phyloP scores from a whole-genome alignment of 371 early-diverging fungal species.

The Mortierella sp. region DNA sequence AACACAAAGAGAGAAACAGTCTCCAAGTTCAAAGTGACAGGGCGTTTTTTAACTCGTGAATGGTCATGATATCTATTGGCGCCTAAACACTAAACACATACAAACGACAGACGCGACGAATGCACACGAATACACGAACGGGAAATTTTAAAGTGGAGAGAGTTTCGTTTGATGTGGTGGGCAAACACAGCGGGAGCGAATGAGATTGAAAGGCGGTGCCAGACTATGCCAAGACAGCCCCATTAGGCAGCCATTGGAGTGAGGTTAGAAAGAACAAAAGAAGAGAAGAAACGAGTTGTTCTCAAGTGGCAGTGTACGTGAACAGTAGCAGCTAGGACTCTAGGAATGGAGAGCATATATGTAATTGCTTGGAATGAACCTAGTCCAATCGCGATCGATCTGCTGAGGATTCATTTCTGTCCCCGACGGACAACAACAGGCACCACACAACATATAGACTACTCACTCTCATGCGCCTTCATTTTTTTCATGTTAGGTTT shows the following conservation, averaged over 20 bases:
- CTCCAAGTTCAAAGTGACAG: no score
- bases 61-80: no score
- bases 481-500: no score
- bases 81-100: no score
- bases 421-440: neutral
- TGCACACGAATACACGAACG: neutral
- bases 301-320: neutral
- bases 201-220: neutral
- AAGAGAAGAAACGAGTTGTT: neutral
- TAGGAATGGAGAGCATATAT: no score
- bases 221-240: no score
- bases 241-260: neutral
- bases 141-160: neutral
- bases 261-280: neutral
- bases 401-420: neutral
- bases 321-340: neutral
- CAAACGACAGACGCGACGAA: neutral
- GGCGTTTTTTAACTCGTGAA: no score
- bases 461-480: no score
- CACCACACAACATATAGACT: no score
- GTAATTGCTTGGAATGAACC: neutral
- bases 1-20: no score
- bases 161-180: neutral
- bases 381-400: neutral
- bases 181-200: neutral